Conservation (phyloP, 2,329 filamentous ascomycete species). For the Fusarium domesticum region DNA sequence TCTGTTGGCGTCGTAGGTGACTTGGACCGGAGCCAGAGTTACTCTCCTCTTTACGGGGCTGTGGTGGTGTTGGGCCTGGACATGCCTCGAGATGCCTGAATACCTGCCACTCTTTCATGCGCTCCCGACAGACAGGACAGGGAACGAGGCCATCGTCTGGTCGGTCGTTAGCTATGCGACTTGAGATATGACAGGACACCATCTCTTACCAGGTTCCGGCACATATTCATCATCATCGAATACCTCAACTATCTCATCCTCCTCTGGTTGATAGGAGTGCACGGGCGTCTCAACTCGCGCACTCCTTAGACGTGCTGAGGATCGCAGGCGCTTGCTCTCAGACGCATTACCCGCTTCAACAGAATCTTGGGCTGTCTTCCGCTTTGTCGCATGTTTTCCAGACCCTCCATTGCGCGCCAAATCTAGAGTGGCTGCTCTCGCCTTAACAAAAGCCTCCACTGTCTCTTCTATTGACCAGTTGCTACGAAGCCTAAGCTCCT, state of each 20-base stretch:
- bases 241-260: slow-evolving; percentile 25
- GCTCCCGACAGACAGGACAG: slow-evolving; percentile 76
- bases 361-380: slow-evolving; percentile 43
- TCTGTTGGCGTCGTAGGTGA: slow-evolving; percentile 27
- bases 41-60: slow-evolving; percentile 5
- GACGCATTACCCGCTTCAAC: slow-evolving; percentile 28
- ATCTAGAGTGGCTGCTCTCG: slow-evolving; percentile 59
- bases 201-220: slow-evolving; percentile 27
- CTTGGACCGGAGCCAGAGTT: slow-evolving; percentile 13
- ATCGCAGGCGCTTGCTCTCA: slow-evolving; percentile 50
- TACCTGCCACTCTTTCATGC: slow-evolving; percentile 77
- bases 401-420: slow-evolving; percentile 51
- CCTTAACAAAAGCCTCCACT: slow-evolving; percentile 71
- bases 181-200: neutral
- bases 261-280: slow-evolving; percentile 13
- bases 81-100: slow-evolving; percentile 77
- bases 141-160: slow-evolving; percentile 71
- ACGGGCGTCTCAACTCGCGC: slow-evolving; percentile 36
- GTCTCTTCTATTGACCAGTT: slow-evolving; percentile 86
- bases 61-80: slow-evolving; percentile 35
- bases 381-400: slow-evolving; percentile 43
- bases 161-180: slow-evolving; percentile 11
- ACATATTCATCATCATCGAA: slow-evolving; percentile 32
- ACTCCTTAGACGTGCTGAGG: slow-evolving; percentile 49
- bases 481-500: slow-evolving; percentile 78